These are phyloP conservation scores for Termitomyces sp. DNA, from an alignment of 768 basidiomycete genomes.

Conservation along the genomic window DNA sequence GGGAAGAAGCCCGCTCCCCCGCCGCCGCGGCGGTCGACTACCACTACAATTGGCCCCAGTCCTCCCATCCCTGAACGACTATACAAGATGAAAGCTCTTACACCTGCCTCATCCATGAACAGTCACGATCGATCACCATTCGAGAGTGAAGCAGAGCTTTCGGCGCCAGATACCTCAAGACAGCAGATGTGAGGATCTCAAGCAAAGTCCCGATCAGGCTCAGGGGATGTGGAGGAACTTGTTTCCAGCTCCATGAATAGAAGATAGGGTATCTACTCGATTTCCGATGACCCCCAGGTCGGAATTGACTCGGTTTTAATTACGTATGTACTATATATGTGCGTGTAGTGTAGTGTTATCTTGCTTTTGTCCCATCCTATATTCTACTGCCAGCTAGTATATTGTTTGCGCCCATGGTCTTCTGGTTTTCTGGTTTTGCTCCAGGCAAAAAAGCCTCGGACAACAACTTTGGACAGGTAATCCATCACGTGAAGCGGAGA, in stretches of 20 bases:
- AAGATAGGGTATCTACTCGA: background rate
- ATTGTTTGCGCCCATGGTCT: background rate
- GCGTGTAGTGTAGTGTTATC: slow-evolving; percentile 4
- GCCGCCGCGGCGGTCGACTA: slow-evolving; percentile 47
- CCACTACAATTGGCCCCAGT: slow-evolving; percentile 22
- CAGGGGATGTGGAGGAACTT: slow-evolving; percentile 61
- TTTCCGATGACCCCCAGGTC: background rate
- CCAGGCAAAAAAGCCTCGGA: background rate
- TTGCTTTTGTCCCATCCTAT: background rate
- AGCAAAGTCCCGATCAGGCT: slow-evolving; percentile 62
- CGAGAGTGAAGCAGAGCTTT: slow-evolving; percentile 52
- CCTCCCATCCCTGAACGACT: slow-evolving; percentile 45
- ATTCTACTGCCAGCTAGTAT: background rate
- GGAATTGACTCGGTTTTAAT: slow-evolving; percentile 1
- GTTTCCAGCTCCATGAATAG: slow-evolving; percentile 46
- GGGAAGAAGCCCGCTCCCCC: slow-evolving; percentile 54
- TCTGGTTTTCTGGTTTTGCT: background rate
- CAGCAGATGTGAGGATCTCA: slow-evolving; percentile 46
- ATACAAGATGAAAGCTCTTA: slow-evolving; percentile 16
- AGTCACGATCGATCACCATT: slow-evolving; percentile 54
- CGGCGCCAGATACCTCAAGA: slow-evolving; percentile 12
- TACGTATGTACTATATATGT: slow-evolving; percentile 7
- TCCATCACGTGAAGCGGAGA: slow-evolving; percentile 7
- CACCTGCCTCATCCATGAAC: slow-evolving; percentile 29
- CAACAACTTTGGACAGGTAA: background rate